These are phyloP conservation scores for Trichophyton mentagrophytes DNA, from an alignment of 2,329 filamentous ascomycete genomes.

Conservation along the genomic window DNA sequence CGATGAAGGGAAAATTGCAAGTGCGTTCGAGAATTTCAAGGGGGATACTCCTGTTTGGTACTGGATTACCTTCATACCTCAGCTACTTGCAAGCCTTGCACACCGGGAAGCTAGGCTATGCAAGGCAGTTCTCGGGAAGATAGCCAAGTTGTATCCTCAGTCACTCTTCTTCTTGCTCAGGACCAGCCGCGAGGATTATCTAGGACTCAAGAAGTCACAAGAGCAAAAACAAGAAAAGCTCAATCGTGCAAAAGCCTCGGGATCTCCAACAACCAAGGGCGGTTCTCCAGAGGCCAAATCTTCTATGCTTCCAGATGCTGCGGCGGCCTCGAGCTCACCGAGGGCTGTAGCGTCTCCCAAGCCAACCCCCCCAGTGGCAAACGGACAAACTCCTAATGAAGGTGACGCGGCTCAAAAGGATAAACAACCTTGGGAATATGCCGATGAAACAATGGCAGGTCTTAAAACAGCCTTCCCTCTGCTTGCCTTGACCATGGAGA, in stretches of 20 bases:
- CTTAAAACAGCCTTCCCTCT: conserved; percentile 96
- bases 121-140: conserved; percentile 74
- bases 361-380: neutral
- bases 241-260: conserved; percentile 49
- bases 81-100: conserved; percentile 79
- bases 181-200: conserved; percentile 88
- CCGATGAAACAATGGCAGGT: conserved; percentile 87
- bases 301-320: conserved; percentile 15
- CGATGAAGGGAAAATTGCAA: conserved; percentile 64
- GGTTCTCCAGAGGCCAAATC: conserved; percentile 17
- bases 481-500: conserved; percentile 94
- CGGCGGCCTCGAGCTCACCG: conserved; percentile 32
- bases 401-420: conserved; percentile 29
- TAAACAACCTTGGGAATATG: conserved; percentile 77
- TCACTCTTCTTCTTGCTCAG: conserved; percentile 90
- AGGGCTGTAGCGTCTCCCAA: neutral
- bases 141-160: conserved; percentile 92
- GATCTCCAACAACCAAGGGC: conserved; percentile 25
- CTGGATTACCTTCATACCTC: conserved; percentile 98
- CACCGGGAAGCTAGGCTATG: conserved; percentile 84
- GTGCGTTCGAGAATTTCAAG: conserved; percentile 90
- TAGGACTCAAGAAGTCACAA: conserved; percentile 78
- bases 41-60: conserved; percentile 98
- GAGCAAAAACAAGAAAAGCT: conserved; percentile 49
- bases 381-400: conserved; percentile 9